Evolutionary conservation across 2,329 filamentous ascomycete species (phyloP), one percentile per base, ranked within the genome.

Genomic region (Penicillium digitatum): DNA sequence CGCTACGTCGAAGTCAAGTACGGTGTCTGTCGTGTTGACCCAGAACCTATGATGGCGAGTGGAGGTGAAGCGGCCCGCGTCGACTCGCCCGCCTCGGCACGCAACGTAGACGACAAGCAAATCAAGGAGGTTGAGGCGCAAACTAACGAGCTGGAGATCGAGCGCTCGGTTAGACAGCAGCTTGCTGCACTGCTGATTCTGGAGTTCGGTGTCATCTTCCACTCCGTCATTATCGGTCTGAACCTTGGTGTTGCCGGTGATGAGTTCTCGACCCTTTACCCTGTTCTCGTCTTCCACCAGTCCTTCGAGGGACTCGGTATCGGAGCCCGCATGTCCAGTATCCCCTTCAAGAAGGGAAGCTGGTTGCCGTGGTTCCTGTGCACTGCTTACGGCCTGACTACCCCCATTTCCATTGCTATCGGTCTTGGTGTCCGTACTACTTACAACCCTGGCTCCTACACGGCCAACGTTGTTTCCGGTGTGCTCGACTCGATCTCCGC

Each of bases 251-350:
- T 84, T n/a, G 77, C 79, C 0, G 79, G 81, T 24, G 69, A 77
- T 0, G 82, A 85, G 44, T 86, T 86, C 70, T 68, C 73, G 31
- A 80, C 81, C 0, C 74, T 86, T 2, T 84, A 84, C 65, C 78
- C 80, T 3, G 83, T 85, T 37, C 74, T 87, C 1, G 78, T 84
- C 52, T 86, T 86, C 72, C 83, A 86, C 61, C 83, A 86, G 64
- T 78, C 81, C 11, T 86, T 86, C 55, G 83, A 86, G 61, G 83
- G 83, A 48, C 77, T 86, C 0, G 83, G 83, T 68, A 81, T 86
- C 35, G 83, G 83, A 14, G 81, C 83, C 0, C 76, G 83, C 46
- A 79, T 86, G 68, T 81, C 81, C 5, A 77, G 79, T 22, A 83
- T 85, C 20, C 80, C 78, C 0, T 82, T 81, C 63, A 75, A 75